A percentile compares a stretch with the other conserved stretches of the same genome.
Conservation (phyloP, 805 yeast species). For the Metschnikowia peoriensis region DNA sequence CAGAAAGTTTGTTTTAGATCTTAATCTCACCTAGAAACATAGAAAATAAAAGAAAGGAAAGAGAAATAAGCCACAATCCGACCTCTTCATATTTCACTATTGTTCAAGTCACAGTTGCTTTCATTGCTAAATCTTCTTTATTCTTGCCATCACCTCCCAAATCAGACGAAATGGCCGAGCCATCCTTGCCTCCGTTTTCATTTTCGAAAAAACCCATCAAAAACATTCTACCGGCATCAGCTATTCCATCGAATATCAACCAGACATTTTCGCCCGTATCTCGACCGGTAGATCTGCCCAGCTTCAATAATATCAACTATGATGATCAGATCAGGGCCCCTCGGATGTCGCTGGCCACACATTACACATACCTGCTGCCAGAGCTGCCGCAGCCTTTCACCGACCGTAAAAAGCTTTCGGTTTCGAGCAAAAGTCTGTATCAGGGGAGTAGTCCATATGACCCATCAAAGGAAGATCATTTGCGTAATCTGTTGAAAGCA, state of each 20-base stretch:
- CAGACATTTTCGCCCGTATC: slow-evolving; percentile 1
- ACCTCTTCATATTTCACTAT: too few relatives aligned
- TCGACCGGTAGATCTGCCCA: slow-evolving; percentile 13
- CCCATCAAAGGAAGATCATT: slow-evolving; percentile 2
- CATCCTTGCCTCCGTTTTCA: slow-evolving; percentile 18
- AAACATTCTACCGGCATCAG: slow-evolving; percentile 10
- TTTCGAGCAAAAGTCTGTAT: not conserved
- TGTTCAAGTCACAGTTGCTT: too few relatives aligned
- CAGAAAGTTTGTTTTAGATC: not conserved
- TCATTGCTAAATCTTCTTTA: too few relatives aligned
- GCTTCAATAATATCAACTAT: slow-evolving; percentile 34
- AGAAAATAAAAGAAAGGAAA: not conserved
- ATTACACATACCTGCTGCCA: slow-evolving; percentile 23
- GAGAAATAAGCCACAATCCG: not conserved
- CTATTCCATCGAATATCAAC: slow-evolving; percentile 11
- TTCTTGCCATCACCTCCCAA: not conserved
- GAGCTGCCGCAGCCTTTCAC: slow-evolving; percentile 17
- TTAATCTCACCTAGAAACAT: not conserved
- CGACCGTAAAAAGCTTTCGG: slow-evolving; percentile 1
- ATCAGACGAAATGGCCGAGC: not conserved
- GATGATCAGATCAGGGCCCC: slow-evolving; percentile 58
- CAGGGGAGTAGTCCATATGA: not conserved
- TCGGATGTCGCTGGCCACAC: slow-evolving; percentile 41
- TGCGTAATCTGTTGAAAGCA: slow-evolving; percentile 4
- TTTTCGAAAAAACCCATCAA: slow-evolving; percentile 19